These are phyloP conservation scores for Exophiala viscosa DNA, from an alignment of 2,329 filamentous ascomycete genomes.

Conservation along the genomic window DNA sequence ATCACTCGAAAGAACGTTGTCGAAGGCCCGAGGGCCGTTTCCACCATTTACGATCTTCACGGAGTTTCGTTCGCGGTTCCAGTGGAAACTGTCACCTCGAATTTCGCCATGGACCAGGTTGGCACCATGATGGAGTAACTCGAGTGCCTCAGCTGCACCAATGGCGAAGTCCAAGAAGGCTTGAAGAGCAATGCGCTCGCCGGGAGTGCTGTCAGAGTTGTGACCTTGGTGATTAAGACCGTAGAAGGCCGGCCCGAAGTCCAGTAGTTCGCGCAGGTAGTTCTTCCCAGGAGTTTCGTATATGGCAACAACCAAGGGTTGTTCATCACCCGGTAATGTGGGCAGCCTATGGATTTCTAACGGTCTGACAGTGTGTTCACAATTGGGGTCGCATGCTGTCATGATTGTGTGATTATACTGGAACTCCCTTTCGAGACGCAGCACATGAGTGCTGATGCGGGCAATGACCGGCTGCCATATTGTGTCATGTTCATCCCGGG, in stretches of 20 bases:
- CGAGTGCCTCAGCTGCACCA: constrained; percentile 77
- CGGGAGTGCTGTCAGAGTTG: constrained; percentile 45
- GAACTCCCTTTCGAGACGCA: constrained; percentile 82
- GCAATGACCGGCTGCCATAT: constrained; percentile 67
- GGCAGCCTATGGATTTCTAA: constrained; percentile 73
- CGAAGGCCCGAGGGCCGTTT: constrained; percentile 80
- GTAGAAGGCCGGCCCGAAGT: constrained; percentile 72
- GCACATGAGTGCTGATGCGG: constrained; percentile 73
- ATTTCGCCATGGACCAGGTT: constrained; percentile 88
- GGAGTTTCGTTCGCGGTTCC: constrained; percentile 63
- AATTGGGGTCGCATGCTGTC: constrained; percentile 66
- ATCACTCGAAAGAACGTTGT: constrained; percentile 77
- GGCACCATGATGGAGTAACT: constrained; percentile 85
- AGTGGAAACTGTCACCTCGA: constrained; percentile 86
- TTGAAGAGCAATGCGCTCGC: constrained; percentile 64
- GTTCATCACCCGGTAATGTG: constrained; percentile 64
- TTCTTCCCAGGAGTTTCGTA: constrained; percentile 76
- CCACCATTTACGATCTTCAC: constrained; percentile 84
- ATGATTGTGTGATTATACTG: constrained; percentile 74
- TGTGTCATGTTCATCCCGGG: constrained; percentile 37
- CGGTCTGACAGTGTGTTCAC: constrained; percentile 73
- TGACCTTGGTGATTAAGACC: constrained; percentile 47
- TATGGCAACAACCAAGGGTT: constrained; percentile 71
- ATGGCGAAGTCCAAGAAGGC: constrained; percentile 88
- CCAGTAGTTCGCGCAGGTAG: constrained; percentile 63